Evolutionary conservation across 306 rosid genomes (phyloP), one percentile per base, ranked within the genome.

Genomic region (Quercus suber): DNA sequence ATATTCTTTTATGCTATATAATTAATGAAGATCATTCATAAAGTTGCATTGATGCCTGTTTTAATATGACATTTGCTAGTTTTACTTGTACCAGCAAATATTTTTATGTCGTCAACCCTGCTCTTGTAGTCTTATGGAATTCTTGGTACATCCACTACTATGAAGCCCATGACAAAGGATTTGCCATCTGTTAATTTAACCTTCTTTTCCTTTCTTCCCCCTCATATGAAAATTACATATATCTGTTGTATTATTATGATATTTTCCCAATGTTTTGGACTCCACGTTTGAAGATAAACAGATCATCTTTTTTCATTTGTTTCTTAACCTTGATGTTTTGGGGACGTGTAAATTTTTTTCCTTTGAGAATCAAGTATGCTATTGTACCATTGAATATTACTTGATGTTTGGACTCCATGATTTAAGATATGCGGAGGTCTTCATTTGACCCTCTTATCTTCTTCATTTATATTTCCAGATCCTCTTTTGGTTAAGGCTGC

Each of bases 401-500:
- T 23, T 75, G 27, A 41, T 28, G 64, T 30, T 18, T 73, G 23
- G 3, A 23, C 58, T 70, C 60, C 45, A 9, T 82, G 31, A 25
- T 58, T 69, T 56, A 67, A 57, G 71, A 65, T 79, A 71, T 63
- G 31, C 4, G 0, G 31, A 30, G 31, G 31, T 30, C 31, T 30
- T 30, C 4, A 30, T 30, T 30, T 3, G 63, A 60, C 60, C 60
- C 58, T 69, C 56, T 43, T 19, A 70, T 35, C 63, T 81, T 8
- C 1, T 37, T 37, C 61, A 76, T 56, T 23, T 78, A 13, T 60
- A 23, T 74, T 15, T 61, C 80, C 79, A 95, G 97, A 95, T 85
- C 98, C 97, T 4, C 97, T 95, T 21, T 86, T 95, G 89, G 97
- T 95, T 58, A 92, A 92, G 83, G 99, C 98, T 80, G 99, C 97